A percentile compares a stretch with the other conserved stretches of the same genome.
Evolutionary conservation across 164 flowering plant species (phyloP).

Genomic region (Santalum album): DNA sequence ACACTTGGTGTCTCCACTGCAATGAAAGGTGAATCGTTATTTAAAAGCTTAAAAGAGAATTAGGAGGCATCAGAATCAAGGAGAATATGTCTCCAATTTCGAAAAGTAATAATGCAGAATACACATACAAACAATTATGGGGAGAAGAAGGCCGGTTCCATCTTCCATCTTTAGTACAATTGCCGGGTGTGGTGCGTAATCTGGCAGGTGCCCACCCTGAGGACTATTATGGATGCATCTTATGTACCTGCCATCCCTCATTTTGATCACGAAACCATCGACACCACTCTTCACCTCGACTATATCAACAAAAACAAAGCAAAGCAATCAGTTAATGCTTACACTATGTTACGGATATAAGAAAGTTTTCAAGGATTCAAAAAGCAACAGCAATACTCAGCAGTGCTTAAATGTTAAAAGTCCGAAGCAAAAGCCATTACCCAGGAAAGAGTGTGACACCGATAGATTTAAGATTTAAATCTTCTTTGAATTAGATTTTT

Average conservation of each 20-base stretch:
- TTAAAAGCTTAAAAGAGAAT: not conserved
- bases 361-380: not conserved
- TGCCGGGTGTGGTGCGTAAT: conserved; percentile 96
- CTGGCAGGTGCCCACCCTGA: conserved; percentile 81
- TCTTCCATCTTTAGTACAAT: conserved; percentile 99
- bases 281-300: conserved; percentile 95
- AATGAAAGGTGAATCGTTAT: conserved; percentile 16
- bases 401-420: too few relatives aligned
- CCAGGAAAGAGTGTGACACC: too few relatives aligned
- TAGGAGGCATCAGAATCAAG: not conserved
- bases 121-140: conserved; percentile 93
- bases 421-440: too few relatives aligned
- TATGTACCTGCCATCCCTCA: conserved; percentile 85
- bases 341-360: too few relatives aligned
- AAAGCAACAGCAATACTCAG: too few relatives aligned
- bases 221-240: conserved; percentile 93
- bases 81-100: not conserved
- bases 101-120: not conserved
- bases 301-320: conserved; percentile 18
- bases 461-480: too few relatives aligned
- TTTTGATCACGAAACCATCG: conserved; percentile 88
- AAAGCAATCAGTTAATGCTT: not conserved
- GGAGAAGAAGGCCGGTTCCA: conserved; percentile 93
- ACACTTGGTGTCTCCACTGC: conserved; percentile 98
- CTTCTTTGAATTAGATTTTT: too few relatives aligned